Evolutionary conservation across 2,329 filamentous ascomycete species (phyloP).

Genomic region (Eutypella sp.): DNA sequence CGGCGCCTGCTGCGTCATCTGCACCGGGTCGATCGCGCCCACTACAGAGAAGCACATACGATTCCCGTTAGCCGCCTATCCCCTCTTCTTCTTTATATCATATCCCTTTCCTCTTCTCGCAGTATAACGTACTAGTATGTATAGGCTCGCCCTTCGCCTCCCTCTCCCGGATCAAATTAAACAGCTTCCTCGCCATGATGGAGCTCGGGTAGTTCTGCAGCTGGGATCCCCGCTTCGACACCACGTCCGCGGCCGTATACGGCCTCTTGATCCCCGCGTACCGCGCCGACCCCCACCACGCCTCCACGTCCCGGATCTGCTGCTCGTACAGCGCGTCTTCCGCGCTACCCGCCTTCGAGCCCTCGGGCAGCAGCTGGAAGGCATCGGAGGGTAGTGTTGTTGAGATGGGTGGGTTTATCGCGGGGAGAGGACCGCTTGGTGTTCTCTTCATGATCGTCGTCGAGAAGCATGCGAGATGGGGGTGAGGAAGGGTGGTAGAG

Average conservation of each 20-base stretch:
- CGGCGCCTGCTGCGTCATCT: slow-evolving; percentile 97
- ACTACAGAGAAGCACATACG: slow-evolving; percentile 44
- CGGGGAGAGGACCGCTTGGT: slow-evolving; percentile 50
- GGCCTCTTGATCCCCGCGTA: slow-evolving; percentile 87
- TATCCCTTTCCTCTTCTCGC: too few relatives aligned
- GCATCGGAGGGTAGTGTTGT: slow-evolving; percentile 62
- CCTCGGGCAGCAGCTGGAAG: slow-evolving; percentile 79
- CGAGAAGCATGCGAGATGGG: slow-evolving; percentile 31
- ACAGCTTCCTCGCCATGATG: slow-evolving; percentile 90
- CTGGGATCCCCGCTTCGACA: slow-evolving; percentile 85
- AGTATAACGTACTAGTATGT: slow-evolving; percentile 80
- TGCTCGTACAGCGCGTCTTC: slow-evolving; percentile 83
- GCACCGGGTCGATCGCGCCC: slow-evolving; percentile 96
- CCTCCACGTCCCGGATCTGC: slow-evolving; percentile 77
- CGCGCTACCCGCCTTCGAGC: slow-evolving; percentile 69
- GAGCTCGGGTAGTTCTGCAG: slow-evolving; percentile 88
- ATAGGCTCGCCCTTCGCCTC: slow-evolving; percentile 77
- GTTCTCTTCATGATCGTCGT: slow-evolving; percentile 32
- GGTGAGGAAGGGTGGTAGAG: slow-evolving; percentile 10
- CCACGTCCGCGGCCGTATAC: slow-evolving; percentile 85
- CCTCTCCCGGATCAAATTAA: slow-evolving; percentile 78
- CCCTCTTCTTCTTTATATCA: too few relatives aligned
- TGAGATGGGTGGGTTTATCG: slow-evolving; percentile 58
- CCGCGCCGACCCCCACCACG: slow-evolving; percentile 84
- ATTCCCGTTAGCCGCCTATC: too few relatives aligned